Percentiles rank a stretch among this genome's conserved stretches.
These are phyloP conservation scores for Globisporangium nagaii DNA, from an alignment of 352 stramenopile genomes.

Conservation along the genomic window DNA sequence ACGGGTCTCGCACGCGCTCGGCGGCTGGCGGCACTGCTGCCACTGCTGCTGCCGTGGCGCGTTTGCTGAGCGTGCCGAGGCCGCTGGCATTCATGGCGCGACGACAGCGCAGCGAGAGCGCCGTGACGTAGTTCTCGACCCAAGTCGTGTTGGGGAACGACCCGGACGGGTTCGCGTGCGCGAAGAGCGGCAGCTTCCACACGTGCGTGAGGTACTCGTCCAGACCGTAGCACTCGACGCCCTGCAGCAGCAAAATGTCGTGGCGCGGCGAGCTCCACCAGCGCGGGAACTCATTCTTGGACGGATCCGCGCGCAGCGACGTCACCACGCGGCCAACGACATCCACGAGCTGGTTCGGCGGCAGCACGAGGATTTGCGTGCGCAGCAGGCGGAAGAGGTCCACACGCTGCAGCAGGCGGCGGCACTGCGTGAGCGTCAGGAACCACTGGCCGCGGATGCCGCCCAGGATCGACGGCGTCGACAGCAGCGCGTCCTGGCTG, in stretches of 20 bases:
- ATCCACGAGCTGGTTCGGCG: conserved; percentile 51
- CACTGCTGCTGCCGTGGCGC: background rate
- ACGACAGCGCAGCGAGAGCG: conserved; percentile 28
- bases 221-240: conserved; percentile 77
- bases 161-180: conserved; percentile 22
- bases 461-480: conserved; percentile 56
- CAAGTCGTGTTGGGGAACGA: conserved; percentile 57
- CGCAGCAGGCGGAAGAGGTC: conserved; percentile 77
- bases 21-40: background rate
- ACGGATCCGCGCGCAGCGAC: conserved; percentile 12
- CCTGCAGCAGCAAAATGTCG: conserved; percentile 78
- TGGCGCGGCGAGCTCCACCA: conserved; percentile 78
- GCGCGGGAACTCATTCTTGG: conserved; percentile 28
- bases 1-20: conserved; percentile 6
- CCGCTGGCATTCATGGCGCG: conserved; percentile 21
- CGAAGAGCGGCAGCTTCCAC: conserved; percentile 68
- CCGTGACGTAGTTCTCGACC: conserved; percentile 73
- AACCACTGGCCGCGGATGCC: conserved; percentile 57
- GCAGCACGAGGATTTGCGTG: conserved; percentile 58
- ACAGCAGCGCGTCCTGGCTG: conserved; percentile 5
- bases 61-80: conserved; percentile 6
- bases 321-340: conserved; percentile 50
- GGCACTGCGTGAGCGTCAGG: conserved; percentile 48
- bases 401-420: conserved; percentile 68
- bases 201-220: conserved; percentile 62